phyloP scores from a whole-genome alignment of 106 monocot species.

The Apostasia shenzhenica region DNA sequence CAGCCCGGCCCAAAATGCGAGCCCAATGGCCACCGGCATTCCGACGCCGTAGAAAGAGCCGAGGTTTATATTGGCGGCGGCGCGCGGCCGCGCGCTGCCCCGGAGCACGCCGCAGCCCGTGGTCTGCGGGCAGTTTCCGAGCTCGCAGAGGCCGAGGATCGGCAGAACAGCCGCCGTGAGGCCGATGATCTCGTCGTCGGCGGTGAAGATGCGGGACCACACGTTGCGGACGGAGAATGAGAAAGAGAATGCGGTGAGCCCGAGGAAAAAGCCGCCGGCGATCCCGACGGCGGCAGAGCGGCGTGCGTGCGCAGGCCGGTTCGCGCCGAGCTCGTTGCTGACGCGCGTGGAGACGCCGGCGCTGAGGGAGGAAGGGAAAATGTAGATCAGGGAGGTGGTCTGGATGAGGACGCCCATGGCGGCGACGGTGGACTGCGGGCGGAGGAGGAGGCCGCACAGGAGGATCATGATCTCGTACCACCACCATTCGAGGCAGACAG shows the following conservation, averaged over 20 bases:
- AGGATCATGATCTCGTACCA: slow-evolving; percentile 97
- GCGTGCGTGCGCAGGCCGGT: slow-evolving; percentile 19
- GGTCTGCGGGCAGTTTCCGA: slow-evolving; percentile 44
- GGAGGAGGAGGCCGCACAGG: slow-evolving; percentile 53
- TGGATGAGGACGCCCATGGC: slow-evolving; percentile 47
- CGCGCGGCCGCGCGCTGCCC: slow-evolving; percentile 26
- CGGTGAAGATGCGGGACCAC: slow-evolving; percentile 29
- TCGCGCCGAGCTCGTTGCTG: slow-evolving; percentile 39
- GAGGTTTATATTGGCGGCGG: slow-evolving; percentile 27
- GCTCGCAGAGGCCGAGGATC: slow-evolving; percentile 29
- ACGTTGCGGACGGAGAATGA: slow-evolving; percentile 20
- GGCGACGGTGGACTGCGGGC: slow-evolving; percentile 51
- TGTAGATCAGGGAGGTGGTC: slow-evolving; percentile 37
- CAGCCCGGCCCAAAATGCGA: slow-evolving; percentile 16
- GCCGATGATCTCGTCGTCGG: slow-evolving; percentile 5
- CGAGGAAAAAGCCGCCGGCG: slow-evolving; percentile 7
- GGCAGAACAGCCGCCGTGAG: slow-evolving; percentile 23
- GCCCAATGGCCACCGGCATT: slow-evolving; percentile 22
- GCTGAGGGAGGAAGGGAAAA: slow-evolving; percentile 34
- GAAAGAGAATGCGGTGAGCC: slow-evolving; percentile 15
- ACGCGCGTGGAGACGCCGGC: slow-evolving; percentile 35
- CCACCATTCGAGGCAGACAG: slow-evolving; percentile 98
- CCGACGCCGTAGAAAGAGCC: slow-evolving; percentile 25
- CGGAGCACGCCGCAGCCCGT: slow-evolving; percentile 34
- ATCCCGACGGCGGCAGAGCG: slow-evolving; percentile 14